phyloP scores from a whole-genome alignment of 495 filamentous ascomycete genomes.

The Geoglossum glabrum region DNA sequence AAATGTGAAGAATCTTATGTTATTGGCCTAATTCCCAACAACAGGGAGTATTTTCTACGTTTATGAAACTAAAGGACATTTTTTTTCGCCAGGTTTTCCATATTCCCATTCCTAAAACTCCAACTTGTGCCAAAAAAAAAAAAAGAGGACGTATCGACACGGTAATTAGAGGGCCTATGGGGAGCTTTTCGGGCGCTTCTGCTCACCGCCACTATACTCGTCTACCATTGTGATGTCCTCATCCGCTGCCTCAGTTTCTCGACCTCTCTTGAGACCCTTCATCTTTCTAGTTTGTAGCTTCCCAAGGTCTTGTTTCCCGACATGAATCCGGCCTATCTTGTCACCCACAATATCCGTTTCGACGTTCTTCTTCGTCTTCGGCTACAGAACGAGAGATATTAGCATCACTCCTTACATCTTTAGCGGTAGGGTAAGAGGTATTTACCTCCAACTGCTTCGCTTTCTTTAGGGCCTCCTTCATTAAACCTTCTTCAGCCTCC shows the following conservation, averaged over 20 bases:
- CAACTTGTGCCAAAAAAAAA: not conserved
- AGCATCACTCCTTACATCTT: not conserved
- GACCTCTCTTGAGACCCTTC: constrained; percentile 83
- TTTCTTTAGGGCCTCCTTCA: constrained; percentile 83
- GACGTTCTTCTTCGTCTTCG: constrained; percentile 84
- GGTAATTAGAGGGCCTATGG: not conserved
- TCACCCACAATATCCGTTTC: constrained; percentile 79
- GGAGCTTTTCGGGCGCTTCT: not conserved
- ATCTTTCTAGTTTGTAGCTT: constrained; percentile 93
- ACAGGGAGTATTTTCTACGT: too few species aligned
- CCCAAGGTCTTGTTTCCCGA: constrained; percentile 74
- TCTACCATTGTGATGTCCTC: constrained; percentile 18
- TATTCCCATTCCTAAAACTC: not conserved
- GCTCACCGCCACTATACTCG: constrained; percentile 4
- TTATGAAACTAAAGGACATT: not conserved
- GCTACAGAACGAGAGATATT: constrained; percentile 6
- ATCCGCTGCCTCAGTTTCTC: constrained; percentile 31
- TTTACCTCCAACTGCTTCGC: constrained; percentile 47
- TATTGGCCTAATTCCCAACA: too few species aligned
- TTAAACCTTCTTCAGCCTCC: constrained; percentile 49
- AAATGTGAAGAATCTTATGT: not conserved
- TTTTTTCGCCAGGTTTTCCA: too few species aligned
- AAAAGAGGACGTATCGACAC: not conserved
- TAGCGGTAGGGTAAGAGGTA: not conserved
- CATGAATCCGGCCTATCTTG: constrained; percentile 83